Base-by-base conservation (phyloP, 2,329 filamentous ascomycete genomes). In the Talaromyces sp. region DNA sequence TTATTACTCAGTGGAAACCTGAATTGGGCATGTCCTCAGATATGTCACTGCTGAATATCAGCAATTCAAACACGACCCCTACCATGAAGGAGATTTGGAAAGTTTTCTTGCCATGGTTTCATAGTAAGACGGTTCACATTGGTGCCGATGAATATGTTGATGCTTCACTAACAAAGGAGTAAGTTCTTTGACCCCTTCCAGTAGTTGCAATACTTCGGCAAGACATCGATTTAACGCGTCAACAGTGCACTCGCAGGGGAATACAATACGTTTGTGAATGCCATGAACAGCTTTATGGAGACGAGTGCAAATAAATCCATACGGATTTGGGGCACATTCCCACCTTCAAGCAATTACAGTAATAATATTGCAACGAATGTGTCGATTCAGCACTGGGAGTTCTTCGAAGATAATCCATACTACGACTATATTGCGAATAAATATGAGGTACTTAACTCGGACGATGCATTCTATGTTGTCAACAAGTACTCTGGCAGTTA, bases 1-100 rank as follows among this genome's bases (percentile, higher is more conserved):
- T 81, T 8, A 82, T 86, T 45, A 80, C 81, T 5, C 83, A 86
- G 67, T 87, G 85, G 84, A 83, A 82, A 65, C 84, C 84, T 0
- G 78, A 85, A 65, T 72, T 86, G 7, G 84, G 78, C 15, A 54
- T 65, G 0, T 75, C 84, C 7, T 69, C 72, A 0, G 82, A 84
- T 65, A 69, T 82, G 8, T 84, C 81, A 47, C 73, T 85, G 67
- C 73, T 87, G 8, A 85, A 86, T 64, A 80, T 86, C 66, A 81
- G 80, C 1, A 75, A 85, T 52, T 82, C 83, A 0, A 80, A 83
- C 1, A 82, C 83, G 0, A 82, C 84, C 39, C 80, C 83, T 1
- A 82, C 81, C 0, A 77, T 85, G 73, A 73, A 84, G 69, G 72
- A 77, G 0, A 81, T 85, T 54, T 85, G 83, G 83, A 70, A 73